Evolutionary conservation across 805 yeast species (phyloP), one percentile per base, ranked within the genome.

Genomic region (Cyberlindnera lachancei): DNA sequence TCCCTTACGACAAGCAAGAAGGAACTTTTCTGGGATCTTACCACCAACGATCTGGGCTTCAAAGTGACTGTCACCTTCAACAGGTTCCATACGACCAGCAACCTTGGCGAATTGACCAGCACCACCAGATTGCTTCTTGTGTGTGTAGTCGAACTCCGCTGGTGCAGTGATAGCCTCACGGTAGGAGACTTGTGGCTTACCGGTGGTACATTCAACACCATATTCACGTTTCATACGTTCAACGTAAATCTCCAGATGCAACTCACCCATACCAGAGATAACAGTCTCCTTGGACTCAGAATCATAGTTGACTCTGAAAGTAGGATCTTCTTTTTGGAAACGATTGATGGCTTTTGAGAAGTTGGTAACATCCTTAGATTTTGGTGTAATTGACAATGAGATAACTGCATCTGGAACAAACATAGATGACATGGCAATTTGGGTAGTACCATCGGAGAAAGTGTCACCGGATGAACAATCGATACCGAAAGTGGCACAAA

Each of bases 381-480:
- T 82, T 34, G 99, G 98, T 23, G 76, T 69, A 50, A 92, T 81
- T 13, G 96, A 80, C 37, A 92, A 68, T 6, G 98, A 92, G 33
- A 92, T 90, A 42, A 92, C 99, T 1, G 99, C 95, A 59, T 92
- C 99, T 6, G 99, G 99, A 41, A 92, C 98, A 63, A 70, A 92
- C 98, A 92, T 92, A 5, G 96, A 86, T 35, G 94, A 77, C 97
- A 92, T 90, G 34, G 98, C 79, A 49, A 83, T 79, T 49, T 77
- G 68, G 34, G 77, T 66, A 11, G 70, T 67, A 34, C 92, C 95
- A 45, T 85, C 95, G 28, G 95, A 80, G 61, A 92, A 92, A 11
- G 97, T 86, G 55, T 92, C 98, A 53, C 99, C 99, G 11, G 98
- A 92, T 9, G 97, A 79, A 71, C 99, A 92, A 59, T 92, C 98